phyloP scores from a whole-genome alignment of 306 rosid species.

The Delonix regia region DNA sequence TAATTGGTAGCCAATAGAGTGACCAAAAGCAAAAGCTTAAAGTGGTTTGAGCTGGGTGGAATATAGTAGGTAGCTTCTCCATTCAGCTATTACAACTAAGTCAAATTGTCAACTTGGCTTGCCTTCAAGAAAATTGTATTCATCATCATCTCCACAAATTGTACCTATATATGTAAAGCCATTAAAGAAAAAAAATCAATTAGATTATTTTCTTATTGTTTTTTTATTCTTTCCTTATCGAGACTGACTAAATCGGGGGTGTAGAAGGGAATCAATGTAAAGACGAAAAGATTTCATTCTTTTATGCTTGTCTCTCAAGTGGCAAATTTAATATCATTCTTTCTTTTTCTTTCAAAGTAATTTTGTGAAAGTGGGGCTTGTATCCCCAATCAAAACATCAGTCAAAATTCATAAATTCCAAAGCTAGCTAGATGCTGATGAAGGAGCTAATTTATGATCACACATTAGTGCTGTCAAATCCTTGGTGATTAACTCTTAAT shows the following conservation, averaged over 20 bases:
- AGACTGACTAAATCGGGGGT: slow-evolving; percentile 16
- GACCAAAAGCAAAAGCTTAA: too few species aligned
- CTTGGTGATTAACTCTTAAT: slow-evolving; percentile 2
- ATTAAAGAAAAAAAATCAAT: neutral
- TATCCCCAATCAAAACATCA: slow-evolving; percentile 46
- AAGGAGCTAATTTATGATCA: slow-evolving; percentile 26
- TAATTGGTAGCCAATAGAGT: too few species aligned
- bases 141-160: slow-evolving; percentile 1
- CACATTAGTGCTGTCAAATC: slow-evolving; percentile 75
- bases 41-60: slow-evolving; percentile 12
- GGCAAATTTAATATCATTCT: slow-evolving; percentile 25
- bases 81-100: neutral
- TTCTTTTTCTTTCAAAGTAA: slow-evolving; percentile 14
- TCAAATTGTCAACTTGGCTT: slow-evolving; percentile 28
- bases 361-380: slow-evolving; percentile 39
- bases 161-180: neutral
- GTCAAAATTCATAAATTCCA: slow-evolving; percentile 50
- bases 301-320: slow-evolving; percentile 14
- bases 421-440: slow-evolving; percentile 27
- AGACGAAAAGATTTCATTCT: slow-evolving; percentile 9
- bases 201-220: slow-evolving; percentile 3
- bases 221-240: neutral
- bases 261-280: slow-evolving; percentile 1
- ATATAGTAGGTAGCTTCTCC: slow-evolving; percentile 4
- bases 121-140: neutral